These are phyloP conservation scores for Sextonia rubra DNA, from an alignment of 164 flowering plant genomes.

Conservation along the genomic window DNA sequence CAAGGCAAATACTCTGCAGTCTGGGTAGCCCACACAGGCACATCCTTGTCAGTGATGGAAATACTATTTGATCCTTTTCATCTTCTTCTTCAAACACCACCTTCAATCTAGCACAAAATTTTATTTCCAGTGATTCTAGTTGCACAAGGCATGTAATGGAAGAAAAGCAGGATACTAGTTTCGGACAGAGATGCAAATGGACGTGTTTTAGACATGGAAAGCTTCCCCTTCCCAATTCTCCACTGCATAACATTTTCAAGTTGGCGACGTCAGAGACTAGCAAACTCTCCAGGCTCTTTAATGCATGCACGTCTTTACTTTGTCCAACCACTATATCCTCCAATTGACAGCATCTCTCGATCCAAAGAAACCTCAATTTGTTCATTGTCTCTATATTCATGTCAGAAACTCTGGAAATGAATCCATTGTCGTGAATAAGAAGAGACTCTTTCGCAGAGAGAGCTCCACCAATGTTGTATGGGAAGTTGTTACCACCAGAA, in stretches of 20 bases:
- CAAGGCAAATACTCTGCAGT: not conserved
- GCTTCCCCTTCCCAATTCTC: not conserved
- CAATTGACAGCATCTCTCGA: constrained; percentile 2
- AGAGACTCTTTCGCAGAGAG: not conserved
- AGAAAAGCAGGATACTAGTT: not conserved
- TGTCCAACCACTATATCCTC: not conserved
- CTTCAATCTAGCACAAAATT: not conserved
- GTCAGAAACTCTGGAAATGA: not conserved
- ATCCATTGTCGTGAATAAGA: not conserved
- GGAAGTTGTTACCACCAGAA: not conserved
- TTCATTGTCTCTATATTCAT: not conserved
- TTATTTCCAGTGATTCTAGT: not conserved
- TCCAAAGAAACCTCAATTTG: not conserved
- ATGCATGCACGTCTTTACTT: not conserved
- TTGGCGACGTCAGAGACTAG: not conserved
- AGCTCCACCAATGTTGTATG: not conserved
- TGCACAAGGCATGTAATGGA: not conserved
- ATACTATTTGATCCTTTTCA: not conserved
- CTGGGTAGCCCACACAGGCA: not conserved
- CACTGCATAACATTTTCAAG: not conserved
- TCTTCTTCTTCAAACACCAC: not conserved
- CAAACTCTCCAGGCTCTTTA: not conserved
- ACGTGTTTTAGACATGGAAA: not conserved
- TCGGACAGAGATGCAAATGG: not conserved
- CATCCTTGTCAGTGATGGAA: not conserved